Evolutionary conservation across 78 protist species (phyloP), one percentile per base, ranked within the genome.

Genomic region (Cavenderia fasciculata): DNA sequence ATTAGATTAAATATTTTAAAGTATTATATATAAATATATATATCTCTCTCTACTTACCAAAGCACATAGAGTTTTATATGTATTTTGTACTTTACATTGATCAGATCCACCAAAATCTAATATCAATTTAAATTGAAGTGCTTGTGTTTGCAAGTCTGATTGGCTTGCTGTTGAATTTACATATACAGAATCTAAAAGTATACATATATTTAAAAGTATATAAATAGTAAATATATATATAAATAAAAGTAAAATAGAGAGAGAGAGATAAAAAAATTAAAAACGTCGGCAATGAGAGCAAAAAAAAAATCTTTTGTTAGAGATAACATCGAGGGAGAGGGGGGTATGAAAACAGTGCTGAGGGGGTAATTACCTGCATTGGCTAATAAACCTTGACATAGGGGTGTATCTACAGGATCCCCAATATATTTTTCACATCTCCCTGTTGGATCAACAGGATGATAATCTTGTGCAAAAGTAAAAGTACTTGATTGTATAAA

Each of bases 401-500:
- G 4, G 7, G n/a, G 33, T 63, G 2, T 16, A 4, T n/a, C 19
- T 41, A 34, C 29, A 14, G 62, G 44, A 31, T 62, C 59, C 0
- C 74, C 86, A 8, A 76, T 59, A 59, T 76, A 76, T 21, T 25
- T 41, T 23, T 77, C 74, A 34, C 87, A 77, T 63, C 54, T 76
- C 10, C 59, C 86, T 11, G 41, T 44, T 43, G 12, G 47, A 62
- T 76, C 86, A 4, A 62, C 23, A 21, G 57, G 74, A 62, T 62
- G 62, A 11, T 34, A 0, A 27, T 73, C 31, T 73, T 63, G 86
- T 2, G n/a, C 51, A 40, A 65, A n/a, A n/a, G n/a, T n/a, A n/a
- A n/a, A n/a, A n/a, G n/a, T n/a, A n/a, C n/a, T n/a, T n/a, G n/a
- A n/a, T n/a, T n/a, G n/a, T n/a, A n/a, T n/a, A n/a, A n/a, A n/a